Percentiles rank a stretch among this genome's conserved stretches.
phyloP scores from a whole-genome alignment of 2,329 filamentous ascomycete species.

The Apiospora aurea region DNA sequence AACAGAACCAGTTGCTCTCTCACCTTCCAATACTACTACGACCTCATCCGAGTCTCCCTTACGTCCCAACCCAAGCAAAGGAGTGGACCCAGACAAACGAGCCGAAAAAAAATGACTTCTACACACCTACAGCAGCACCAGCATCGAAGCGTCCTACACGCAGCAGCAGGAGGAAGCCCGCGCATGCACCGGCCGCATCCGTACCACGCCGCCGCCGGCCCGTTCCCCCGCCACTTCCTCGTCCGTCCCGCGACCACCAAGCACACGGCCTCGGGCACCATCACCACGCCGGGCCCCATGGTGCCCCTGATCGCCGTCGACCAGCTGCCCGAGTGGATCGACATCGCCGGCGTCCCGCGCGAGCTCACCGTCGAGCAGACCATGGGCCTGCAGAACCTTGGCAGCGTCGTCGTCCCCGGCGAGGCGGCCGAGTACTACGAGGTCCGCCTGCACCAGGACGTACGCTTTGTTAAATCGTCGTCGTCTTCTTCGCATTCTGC shows the following conservation, averaged over 20 bases:
- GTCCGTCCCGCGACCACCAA: conserved; percentile 48
- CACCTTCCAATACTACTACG: not conserved
- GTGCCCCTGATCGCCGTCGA: conserved; percentile 64
- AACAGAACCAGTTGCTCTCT: not conserved
- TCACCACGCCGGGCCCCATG: conserved; percentile 43
- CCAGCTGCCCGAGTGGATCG: conserved; percentile 56
- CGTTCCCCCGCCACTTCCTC: conserved; percentile 50
- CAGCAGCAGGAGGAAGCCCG: not conserved
- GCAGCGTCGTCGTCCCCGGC: conserved; percentile 32
- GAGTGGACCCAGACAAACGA: not conserved
- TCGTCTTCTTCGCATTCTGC: not conserved
- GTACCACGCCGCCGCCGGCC: not conserved
- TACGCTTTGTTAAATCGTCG: not conserved
- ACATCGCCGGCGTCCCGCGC: conserved; percentile 52
- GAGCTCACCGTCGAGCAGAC: conserved; percentile 48
- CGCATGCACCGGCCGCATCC: not conserved
- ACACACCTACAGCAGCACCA: conserved; percentile 12
- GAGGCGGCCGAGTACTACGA: conserved; percentile 37
- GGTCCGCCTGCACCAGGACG: conserved; percentile 34
- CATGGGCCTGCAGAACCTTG: conserved; percentile 48
- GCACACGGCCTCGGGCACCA: conserved; percentile 36
- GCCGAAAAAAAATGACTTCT: conserved; percentile 19
- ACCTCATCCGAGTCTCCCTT: not conserved
- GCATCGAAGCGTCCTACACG: not conserved
- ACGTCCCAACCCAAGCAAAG: not conserved